Base-by-base conservation (phyloP, 306 rosid genomes). In the Rosa persica region DNA sequence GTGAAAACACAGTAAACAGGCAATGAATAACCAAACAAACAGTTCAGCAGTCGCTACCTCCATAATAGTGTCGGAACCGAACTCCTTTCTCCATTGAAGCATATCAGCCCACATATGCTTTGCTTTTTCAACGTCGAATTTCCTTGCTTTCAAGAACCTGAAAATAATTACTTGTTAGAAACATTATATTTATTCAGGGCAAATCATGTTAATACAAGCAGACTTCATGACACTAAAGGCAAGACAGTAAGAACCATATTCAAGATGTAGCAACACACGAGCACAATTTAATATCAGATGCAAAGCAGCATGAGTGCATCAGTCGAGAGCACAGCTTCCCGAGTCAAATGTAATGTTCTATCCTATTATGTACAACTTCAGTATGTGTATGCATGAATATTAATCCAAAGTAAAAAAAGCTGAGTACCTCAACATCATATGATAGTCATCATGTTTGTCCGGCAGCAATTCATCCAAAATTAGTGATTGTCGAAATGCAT, bases 51-150 rank as follows among this genome's bases (percentile, higher is more conserved):
- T 67, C 69, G 25, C 78, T 79, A 94, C 98, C 92, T 92, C 91
- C 87, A 81, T 86, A 42, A 94, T 87, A 54, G 94, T 86, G 89
- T 94, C 97, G 20, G 89, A 85, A 61, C 93, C 88, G 67, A 88
- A 94, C 20, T 94, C 98, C 85, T 81, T 90, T 85, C 98, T 92
- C 98, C 98, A 94, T 73, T 88, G 91, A 66, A 94, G 88, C 98
- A 94, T 94, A 81, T 94, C 97, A 4, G 91, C 93, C 97, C 97
- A 94, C 98, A 94, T 94, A 86, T 89, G 89, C 93, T 93, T 95
- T 72, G 99, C 97, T 27, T 88, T 95, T 75, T 95, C 98, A 46
- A 85, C 67, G 76, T 95, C 99, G 76, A 95, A 91, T 77, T 93
- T 95, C 81, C 99, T 93, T 71, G 99, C 99, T 83, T 95, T 95